Percentiles rank a stretch among this genome's conserved stretches.
These are phyloP conservation scores for Dryas drummondii DNA, from an alignment of 306 rosid species.

Conservation along the genomic window DNA sequence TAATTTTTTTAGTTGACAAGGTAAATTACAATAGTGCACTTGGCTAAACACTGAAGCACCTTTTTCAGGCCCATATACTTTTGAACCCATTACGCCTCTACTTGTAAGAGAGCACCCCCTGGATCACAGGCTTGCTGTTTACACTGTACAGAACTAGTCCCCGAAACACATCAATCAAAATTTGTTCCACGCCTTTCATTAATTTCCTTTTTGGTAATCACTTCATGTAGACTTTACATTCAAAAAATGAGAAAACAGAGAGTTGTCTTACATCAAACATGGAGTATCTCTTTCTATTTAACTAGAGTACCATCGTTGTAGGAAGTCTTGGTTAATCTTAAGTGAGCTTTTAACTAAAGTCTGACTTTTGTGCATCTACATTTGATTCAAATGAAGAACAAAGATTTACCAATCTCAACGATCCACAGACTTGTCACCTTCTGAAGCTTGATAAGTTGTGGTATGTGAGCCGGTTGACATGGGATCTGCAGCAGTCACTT, in stretches of 20 bases:
- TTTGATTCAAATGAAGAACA: constrained; percentile 21
- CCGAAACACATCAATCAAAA: not conserved
- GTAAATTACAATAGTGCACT: too few species aligned
- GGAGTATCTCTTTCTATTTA: constrained; percentile 24
- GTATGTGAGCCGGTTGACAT: constrained; percentile 38
- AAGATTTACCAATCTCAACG: constrained; percentile 12
- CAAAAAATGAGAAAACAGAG: not conserved
- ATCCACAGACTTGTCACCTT: constrained; percentile 35
- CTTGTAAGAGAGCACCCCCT: too few species aligned
- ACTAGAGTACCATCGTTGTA: constrained; percentile 22
- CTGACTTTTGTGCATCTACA: constrained; percentile 30
- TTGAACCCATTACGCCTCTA: too few species aligned
- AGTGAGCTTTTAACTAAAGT: constrained; percentile 16
- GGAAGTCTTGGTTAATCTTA: not conserved
- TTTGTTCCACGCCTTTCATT: not conserved
- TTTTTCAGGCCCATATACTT: too few species aligned
- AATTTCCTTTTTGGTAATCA: not conserved
- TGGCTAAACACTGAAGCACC: too few species aligned
- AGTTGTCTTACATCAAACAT: not conserved
- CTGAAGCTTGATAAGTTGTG: constrained; percentile 38
- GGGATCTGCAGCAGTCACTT: constrained; percentile 25
- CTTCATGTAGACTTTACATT: not conserved
- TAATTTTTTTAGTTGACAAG: too few species aligned
- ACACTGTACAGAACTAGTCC: too few species aligned
- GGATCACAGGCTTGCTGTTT: too few species aligned